phyloP scores from a whole-genome alignment of 139 green algal genomes.

The Micractinium sp. region DNA sequence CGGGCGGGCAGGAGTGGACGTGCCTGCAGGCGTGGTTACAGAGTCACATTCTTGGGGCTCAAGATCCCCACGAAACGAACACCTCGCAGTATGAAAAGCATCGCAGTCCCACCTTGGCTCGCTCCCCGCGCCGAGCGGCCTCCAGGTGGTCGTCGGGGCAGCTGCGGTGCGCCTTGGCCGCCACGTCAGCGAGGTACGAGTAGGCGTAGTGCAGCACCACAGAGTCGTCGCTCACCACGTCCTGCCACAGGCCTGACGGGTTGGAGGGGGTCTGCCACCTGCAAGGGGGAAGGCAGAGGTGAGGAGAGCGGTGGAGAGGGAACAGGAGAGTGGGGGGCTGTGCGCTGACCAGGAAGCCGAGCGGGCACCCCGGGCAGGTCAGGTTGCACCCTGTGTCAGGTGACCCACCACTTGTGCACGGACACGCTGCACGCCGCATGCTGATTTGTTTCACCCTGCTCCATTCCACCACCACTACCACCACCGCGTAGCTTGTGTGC shows the following conservation, averaged over 20 bases:
- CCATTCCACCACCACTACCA: no score
- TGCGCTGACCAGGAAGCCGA: no score
- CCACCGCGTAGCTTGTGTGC: neutral
- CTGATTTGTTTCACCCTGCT: no score
- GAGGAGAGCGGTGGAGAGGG: neutral
- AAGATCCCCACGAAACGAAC: no score
- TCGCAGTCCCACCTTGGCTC: conserved; percentile 23
- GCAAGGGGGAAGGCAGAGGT: neutral
- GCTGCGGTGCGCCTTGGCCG: conserved; percentile 42
- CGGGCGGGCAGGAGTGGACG: neutral
- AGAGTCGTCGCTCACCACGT: conserved; percentile 35
- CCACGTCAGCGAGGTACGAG: conserved; percentile 34
- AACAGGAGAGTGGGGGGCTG: neutral
- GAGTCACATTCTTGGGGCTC: no score
- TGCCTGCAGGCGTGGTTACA: no score
- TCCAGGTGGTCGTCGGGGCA: conserved; percentile 37
- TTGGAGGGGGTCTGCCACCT: conserved; percentile 32
- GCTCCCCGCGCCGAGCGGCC: conserved; percentile 5
- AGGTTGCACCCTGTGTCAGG: neutral
- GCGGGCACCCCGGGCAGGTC: neutral
- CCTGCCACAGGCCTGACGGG: conserved; percentile 27
- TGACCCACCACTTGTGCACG: neutral
- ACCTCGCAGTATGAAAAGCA: no score
- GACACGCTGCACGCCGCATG: neutral
- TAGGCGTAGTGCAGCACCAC: conserved; percentile 56